Evolutionary conservation across 2,329 filamentous ascomycete genomes (phyloP).

Genomic region (Gaeumannomyces sp.): DNA sequence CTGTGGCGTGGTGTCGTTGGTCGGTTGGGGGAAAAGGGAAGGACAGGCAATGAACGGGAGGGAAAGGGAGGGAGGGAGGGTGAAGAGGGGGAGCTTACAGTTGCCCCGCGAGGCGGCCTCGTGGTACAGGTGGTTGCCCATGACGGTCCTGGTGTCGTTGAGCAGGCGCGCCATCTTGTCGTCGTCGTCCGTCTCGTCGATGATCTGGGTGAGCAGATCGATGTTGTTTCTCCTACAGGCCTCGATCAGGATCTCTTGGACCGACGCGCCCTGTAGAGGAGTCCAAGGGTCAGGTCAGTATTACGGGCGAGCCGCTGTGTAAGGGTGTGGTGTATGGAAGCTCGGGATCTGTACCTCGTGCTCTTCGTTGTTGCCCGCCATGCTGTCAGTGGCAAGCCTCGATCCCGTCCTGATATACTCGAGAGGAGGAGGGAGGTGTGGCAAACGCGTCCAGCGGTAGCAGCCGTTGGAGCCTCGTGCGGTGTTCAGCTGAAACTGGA

Average conservation of each 20-base stretch:
- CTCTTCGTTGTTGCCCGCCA: slow-evolving; percentile 25
- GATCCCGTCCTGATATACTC: neutral
- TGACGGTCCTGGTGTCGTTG: slow-evolving; percentile 76
- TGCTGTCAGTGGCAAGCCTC: slow-evolving; percentile 7
- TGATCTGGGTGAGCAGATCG: slow-evolving; percentile 71
- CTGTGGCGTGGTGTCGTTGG: no score
- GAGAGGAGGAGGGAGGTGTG: neutral
- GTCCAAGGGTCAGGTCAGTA: neutral
- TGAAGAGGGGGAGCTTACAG: slow-evolving; percentile 49
- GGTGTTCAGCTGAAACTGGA: neutral
- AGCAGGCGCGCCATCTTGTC: slow-evolving; percentile 65
- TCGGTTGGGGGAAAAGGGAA: no score
- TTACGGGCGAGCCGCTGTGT: neutral
- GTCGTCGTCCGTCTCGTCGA: slow-evolving; percentile 55
- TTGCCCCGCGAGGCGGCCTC: slow-evolving; percentile 80
- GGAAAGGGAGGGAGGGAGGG: neutral
- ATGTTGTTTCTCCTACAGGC: slow-evolving; percentile 91
- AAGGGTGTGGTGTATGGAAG: neutral
- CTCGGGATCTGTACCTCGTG: slow-evolving; percentile 23
- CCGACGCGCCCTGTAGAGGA: slow-evolving; percentile 66
- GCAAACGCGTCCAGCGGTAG: neutral
- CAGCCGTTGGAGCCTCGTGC: neutral
- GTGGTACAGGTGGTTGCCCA: slow-evolving; percentile 87
- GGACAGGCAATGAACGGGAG: no score
- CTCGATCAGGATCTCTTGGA: slow-evolving; percentile 81